Evolutionary conservation across 495 filamentous ascomycete species (phyloP).

Genomic region (Trichoderma orchidacearum): DNA sequence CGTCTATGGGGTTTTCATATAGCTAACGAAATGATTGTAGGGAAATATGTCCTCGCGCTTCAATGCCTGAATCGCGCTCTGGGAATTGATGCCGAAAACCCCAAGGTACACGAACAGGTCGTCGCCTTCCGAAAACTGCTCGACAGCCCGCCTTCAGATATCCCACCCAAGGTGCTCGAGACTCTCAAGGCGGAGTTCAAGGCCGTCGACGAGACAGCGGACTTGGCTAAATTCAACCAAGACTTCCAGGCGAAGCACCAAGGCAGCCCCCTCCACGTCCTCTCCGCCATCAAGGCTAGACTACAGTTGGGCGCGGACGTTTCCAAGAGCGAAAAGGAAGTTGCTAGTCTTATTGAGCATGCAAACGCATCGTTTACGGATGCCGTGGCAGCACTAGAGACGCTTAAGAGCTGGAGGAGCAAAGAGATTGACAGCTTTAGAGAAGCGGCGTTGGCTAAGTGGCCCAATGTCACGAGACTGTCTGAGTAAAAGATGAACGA

Average conservation of each 20-base stretch:
- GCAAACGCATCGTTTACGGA: constrained; percentile 43
- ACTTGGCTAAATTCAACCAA: constrained; percentile 54
- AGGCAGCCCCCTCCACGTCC: constrained; percentile 47
- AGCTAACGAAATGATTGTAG: constrained; percentile 31
- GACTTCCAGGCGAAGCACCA: constrained; percentile 50
- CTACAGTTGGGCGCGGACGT: constrained; percentile 45
- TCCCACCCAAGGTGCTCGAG: constrained; percentile 44
- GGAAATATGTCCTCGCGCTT: constrained; percentile 71
- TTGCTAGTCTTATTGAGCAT: constrained; percentile 42
- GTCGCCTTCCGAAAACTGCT: constrained; percentile 55
- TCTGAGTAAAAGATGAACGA: not conserved
- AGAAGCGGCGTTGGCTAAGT: constrained; percentile 51
- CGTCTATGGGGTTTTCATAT: constrained; percentile 3
- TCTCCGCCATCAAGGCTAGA: constrained; percentile 46
- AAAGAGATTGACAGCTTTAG: constrained; percentile 43
- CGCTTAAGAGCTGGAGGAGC: constrained; percentile 47
- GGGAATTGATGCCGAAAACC: constrained; percentile 52
- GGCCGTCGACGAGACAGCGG: constrained; percentile 40
- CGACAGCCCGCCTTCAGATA: constrained; percentile 37
- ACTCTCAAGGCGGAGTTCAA: constrained; percentile 53
- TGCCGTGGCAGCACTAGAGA: constrained; percentile 41
- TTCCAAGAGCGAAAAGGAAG: constrained; percentile 43
- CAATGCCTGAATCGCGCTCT: constrained; percentile 68
- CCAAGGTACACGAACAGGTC: constrained; percentile 66
- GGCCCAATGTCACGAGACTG: constrained; percentile 47